phyloP scores from a whole-genome alignment of 208 protist genomes.

The Trichomonas vaginalis region DNA sequence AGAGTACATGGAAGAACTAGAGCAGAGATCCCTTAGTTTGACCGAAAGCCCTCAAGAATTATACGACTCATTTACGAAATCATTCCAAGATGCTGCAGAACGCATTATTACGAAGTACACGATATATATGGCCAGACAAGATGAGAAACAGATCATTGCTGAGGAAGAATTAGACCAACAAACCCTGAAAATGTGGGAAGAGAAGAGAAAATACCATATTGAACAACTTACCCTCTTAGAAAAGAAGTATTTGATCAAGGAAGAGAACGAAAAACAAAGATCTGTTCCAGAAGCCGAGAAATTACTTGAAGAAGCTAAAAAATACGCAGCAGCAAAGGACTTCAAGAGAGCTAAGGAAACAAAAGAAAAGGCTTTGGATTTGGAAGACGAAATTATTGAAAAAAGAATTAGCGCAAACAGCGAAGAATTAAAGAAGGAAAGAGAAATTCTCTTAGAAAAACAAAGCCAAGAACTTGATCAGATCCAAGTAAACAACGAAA shows the following conservation, averaged over 20 bases:
- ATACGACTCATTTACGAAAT: neutral
- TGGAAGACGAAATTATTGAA: neutral
- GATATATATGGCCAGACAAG: neutral
- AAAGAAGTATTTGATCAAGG: neutral
- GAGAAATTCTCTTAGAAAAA: neutral
- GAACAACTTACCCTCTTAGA: neutral
- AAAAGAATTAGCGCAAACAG: neutral
- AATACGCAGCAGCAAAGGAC: neutral
- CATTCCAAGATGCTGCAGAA: neutral
- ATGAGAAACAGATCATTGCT: neutral
- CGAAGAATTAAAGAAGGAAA: neutral
- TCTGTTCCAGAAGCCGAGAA: neutral
- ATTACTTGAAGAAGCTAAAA: neutral
- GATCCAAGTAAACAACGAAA: neutral
- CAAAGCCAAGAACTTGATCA: neutral
- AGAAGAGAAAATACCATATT: neutral
- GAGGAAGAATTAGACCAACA: neutral
- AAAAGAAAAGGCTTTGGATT: neutral
- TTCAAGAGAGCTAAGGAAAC: neutral
- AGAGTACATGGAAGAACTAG: neutral
- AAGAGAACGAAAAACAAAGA: neutral
- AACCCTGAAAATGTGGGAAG: neutral
- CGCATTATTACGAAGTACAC: neutral
- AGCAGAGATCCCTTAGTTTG: neutral
- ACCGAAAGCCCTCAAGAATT: neutral